phyloP scores from a whole-genome alignment of 371 early-diverging fungal genomes.

The Syncephalastrum monosporum region DNA sequence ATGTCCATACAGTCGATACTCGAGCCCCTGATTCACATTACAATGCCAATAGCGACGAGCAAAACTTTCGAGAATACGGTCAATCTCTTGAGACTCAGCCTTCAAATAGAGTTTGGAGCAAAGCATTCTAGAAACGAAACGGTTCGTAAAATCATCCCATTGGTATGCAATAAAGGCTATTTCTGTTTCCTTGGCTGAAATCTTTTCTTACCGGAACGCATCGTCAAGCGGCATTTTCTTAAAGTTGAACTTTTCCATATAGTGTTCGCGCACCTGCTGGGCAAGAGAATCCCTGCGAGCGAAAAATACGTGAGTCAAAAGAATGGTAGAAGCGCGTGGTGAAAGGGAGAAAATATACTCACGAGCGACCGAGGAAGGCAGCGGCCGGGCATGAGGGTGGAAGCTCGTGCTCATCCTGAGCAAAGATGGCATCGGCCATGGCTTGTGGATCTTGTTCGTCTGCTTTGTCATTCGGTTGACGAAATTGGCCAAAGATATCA shows the following conservation, averaged over 20 bases:
- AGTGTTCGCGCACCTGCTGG: constrained; percentile 49
- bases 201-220: constrained; percentile 60
- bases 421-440: too few relatives aligned
- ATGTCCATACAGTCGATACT: too few relatives aligned
- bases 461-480: too few relatives aligned
- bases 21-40: constrained; percentile 36
- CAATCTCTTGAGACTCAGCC: constrained; percentile 91
- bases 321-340: too few relatives aligned
- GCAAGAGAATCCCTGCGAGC: constrained; percentile 37
- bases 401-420: background rate
- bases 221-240: constrained; percentile 64
- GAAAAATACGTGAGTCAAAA: too few relatives aligned
- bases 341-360: too few relatives aligned
- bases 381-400: background rate
- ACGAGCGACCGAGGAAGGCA: too few relatives aligned
- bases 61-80: constrained; percentile 82
- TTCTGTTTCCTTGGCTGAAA: background rate
- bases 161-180: constrained; percentile 3
- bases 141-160: background rate
- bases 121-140: constrained; percentile 37
- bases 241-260: constrained; percentile 79
- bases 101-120: constrained; percentile 78
- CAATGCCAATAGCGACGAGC: constrained; percentile 80
- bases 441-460: too few relatives aligned
- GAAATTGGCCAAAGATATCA: too few relatives aligned